These are phyloP conservation scores for Aquilaria agallochum DNA, from an alignment of 441 rosid species.

Conservation along the genomic window DNA sequence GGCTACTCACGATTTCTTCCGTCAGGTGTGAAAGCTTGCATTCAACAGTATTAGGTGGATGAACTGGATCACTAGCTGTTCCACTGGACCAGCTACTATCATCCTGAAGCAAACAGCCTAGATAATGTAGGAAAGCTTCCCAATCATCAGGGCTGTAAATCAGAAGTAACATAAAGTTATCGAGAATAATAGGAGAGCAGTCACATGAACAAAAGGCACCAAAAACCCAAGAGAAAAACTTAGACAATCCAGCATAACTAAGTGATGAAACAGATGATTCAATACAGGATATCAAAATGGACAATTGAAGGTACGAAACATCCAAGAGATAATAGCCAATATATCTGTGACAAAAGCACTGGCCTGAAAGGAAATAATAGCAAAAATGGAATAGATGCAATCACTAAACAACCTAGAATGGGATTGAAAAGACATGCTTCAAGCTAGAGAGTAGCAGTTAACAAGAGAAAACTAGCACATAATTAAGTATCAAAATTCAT, in stretches of 20 bases:
- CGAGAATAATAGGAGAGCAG: slow-evolving; percentile 20
- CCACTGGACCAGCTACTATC: slow-evolving; percentile 59
- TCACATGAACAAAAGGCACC: slow-evolving; percentile 24
- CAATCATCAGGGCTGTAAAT: slow-evolving; percentile 97
- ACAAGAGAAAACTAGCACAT: no score
- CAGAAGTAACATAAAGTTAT: no score
- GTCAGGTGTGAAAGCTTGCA: slow-evolving; percentile 65
- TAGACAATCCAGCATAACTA: not conserved
- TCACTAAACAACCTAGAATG: no score
- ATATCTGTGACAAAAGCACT: no score
- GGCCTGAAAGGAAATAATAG: no score
- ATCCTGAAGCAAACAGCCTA: slow-evolving; percentile 95
- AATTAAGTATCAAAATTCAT: no score
- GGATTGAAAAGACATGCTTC: no score
- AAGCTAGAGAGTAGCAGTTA: no score
- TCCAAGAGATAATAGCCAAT: no score
- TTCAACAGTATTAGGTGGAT: slow-evolving; percentile 40
- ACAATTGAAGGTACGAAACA: not conserved
- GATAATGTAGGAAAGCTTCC: slow-evolving; percentile 94
- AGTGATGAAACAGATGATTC: slow-evolving; percentile 1
- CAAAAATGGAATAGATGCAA: no score
- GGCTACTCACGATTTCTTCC: slow-evolving; percentile 58
- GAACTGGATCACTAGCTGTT: slow-evolving; percentile 38
- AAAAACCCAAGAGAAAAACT: slow-evolving; percentile 1
- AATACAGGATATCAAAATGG: not conserved